A percentile compares a stretch with the other conserved stretches of the same genome.
Conservation (phyloP, 768 basidiomycete species). For the Naganishia randhawae region DNA sequence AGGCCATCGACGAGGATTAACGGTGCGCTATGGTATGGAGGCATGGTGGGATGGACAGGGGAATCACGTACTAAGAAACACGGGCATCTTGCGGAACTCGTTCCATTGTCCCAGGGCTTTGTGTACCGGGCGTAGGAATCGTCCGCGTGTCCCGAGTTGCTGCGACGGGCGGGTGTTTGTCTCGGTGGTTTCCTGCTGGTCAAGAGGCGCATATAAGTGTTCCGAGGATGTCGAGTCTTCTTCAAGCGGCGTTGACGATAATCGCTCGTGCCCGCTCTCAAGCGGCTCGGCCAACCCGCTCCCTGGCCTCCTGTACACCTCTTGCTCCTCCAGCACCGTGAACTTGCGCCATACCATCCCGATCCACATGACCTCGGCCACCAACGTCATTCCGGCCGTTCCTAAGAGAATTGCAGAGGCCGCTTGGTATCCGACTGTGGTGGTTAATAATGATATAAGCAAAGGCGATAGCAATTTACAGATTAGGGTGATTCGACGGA, state of each 20-base stretch:
- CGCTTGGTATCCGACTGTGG: constrained; percentile 34
- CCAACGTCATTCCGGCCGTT: constrained; percentile 32
- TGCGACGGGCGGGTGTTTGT: no score
- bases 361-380: constrained; percentile 45
- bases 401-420: constrained; percentile 33
- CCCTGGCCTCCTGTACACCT: neutral
- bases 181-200: neutral
- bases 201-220: neutral
- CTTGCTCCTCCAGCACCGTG: constrained; percentile 20
- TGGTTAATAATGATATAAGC: constrained; percentile 43
- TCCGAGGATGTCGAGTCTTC: neutral
- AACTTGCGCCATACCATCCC: constrained; percentile 38
- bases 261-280: neutral
- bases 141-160: neutral
- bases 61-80: constrained; percentile 42
- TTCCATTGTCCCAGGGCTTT: neutral
- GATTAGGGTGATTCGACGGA: constrained; percentile 42
- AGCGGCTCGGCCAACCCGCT: neutral
- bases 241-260: neutral
- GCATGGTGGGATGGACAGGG: neutral
- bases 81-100: constrained; percentile 44
- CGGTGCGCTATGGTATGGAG: no score
- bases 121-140: constrained; percentile 19
- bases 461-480: constrained; percentile 44
- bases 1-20: neutral